Base-by-base conservation (phyloP, 2,329 filamentous ascomycete species). In the Fusarium sp. region DNA sequence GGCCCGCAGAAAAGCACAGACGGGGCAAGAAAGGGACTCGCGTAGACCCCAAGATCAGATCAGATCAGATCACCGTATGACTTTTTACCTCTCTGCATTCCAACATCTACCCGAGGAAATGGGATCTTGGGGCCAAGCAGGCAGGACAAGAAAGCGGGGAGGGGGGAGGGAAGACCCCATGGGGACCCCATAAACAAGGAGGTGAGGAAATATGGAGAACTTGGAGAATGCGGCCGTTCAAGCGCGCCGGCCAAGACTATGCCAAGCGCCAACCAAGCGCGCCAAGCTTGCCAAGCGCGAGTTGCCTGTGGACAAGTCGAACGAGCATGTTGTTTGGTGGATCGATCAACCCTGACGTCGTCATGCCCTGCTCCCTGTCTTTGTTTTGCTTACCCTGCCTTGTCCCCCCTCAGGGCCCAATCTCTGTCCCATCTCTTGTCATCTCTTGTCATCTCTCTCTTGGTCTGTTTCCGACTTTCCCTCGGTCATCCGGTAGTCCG, bases 211-310 rank as follows among this genome's bases (percentile, higher is more conserved):
- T 25, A 33, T 56, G 58, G 59, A 57, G 59, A 54, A 54, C 38
- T 66, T 66, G 64, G 64, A 65, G 64, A 65, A 50, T 56, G 42
- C 56, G 56, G 50, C 64, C 64, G 64, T 57, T 40, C 6, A 44
- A 34, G 53, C 61, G 56, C 62, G 64, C 64, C 62, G 25, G 64
- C 64, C 64, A 66, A 66, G 61, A 14, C 49, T 36, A 11, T 27
- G 56, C 61, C 64, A 65, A 65, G 61, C 34, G 57, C 50, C 57
- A 61, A 31, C 51, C 58, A 55, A 56, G 54, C 59, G 59, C 59
- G 59, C 59, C 59, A 61, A 61, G 59, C 20, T 7, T 38, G 59
- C 59, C 59, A 61, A 61, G 59, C 59, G 51, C 59, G 29, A 61
- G 57, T 55, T 36, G 29, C 16, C n/a, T 36, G 16, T 34, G 11